Evolutionary conservation across 306 rosid species (phyloP).

Genomic region (Citrullus mucosospermus): DNA sequence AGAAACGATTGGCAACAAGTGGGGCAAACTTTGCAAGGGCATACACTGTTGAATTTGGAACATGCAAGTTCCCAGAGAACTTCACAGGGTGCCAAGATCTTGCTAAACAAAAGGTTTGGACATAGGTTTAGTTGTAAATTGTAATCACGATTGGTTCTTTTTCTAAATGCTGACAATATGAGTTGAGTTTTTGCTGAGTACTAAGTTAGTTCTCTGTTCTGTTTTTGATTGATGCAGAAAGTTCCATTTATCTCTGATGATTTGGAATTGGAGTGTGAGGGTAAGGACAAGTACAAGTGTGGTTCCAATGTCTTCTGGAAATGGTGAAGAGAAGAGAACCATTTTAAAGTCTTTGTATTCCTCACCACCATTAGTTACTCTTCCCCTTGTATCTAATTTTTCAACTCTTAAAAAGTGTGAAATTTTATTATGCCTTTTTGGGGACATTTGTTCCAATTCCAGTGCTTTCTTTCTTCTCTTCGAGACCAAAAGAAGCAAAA

Average conservation of each 20-base stretch:
- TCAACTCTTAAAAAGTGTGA: conserved; percentile 4
- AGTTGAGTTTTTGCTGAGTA: background rate
- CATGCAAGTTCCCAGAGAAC: conserved; percentile 99
- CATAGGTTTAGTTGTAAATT: background rate
- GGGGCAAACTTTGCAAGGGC: conserved; percentile 97
- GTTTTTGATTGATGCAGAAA: conserved; percentile 46
- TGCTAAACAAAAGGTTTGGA: conserved; percentile 74
- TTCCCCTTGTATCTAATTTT: conserved; percentile 18
- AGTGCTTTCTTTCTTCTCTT: background rate
- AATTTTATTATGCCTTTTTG: background rate
- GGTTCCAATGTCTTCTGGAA: conserved; percentile 99
- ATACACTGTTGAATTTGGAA: conserved; percentile 85
- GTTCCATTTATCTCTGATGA: conserved; percentile 77
- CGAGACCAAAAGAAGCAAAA: background rate
- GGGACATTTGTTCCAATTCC: background rate
- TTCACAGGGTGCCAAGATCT: conserved; percentile 99
- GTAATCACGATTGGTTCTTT: background rate
- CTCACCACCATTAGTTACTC: background rate
- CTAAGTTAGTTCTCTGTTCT: background rate
- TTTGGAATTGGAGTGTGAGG: conserved; percentile 80
- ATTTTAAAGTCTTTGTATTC: background rate
- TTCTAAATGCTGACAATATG: background rate
- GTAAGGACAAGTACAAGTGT: conserved; percentile 93
- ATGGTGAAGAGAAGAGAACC: conserved; percentile 42
- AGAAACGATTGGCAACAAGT: conserved; percentile 85